phyloP scores from a whole-genome alignment of 306 rosid genomes.

The Delonix regia region DNA sequence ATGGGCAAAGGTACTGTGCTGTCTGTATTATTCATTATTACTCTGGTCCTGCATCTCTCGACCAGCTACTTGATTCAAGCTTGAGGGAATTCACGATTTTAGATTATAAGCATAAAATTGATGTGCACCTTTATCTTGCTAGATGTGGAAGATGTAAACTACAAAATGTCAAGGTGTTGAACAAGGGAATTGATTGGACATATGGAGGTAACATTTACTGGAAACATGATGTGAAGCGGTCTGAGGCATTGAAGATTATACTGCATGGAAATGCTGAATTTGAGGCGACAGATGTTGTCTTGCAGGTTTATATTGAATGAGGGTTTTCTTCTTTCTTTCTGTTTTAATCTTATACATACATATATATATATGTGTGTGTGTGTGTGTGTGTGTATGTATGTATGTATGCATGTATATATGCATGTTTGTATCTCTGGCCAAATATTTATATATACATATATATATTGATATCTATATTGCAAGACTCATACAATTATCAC shows the following conservation, averaged over 20 bases:
- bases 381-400: too few relatives aligned
- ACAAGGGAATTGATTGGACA: slow-evolving; percentile 84
- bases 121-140: slow-evolving; percentile 35
- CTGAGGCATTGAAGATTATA: slow-evolving; percentile 66
- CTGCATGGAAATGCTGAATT: slow-evolving; percentile 97
- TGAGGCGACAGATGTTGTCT: slow-evolving; percentile 75
- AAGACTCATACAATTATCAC: not conserved
- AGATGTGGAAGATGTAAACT: slow-evolving; percentile 97
- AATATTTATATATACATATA: too few relatives aligned
- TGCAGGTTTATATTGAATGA: slow-evolving; percentile 63
- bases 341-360: too few relatives aligned
- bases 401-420: too few relatives aligned
- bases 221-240: slow-evolving; percentile 78
- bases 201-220: slow-evolving; percentile 68
- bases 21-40: slow-evolving; percentile 12
- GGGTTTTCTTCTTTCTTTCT: not conserved
- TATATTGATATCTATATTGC: slow-evolving; percentile 8
- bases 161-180: slow-evolving; percentile 77
- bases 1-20: slow-evolving; percentile 75
- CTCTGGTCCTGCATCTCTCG: not conserved
- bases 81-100: not conserved
- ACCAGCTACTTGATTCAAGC: not conserved
- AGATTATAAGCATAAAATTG: slow-evolving; percentile 27
- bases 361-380: too few relatives aligned
- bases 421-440: too few relatives aligned